A percentile compares a stretch with the other conserved stretches of the same genome.
Conservation (phyloP, 2,329 filamentous ascomycete species). For the Microdochium bolleyi region DNA sequence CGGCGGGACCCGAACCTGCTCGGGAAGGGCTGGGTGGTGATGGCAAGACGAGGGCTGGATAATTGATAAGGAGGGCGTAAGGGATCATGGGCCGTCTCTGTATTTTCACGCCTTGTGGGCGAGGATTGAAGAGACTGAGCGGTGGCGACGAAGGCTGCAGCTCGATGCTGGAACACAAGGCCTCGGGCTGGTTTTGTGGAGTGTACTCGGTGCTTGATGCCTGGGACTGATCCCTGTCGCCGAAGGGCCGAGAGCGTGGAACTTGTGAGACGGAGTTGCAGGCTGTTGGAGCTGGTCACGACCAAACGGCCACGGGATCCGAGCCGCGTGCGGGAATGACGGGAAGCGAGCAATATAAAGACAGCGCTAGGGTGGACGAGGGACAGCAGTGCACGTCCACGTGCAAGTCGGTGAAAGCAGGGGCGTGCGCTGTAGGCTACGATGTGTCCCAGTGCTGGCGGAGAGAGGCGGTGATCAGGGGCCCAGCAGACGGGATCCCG, state of each 20-base stretch:
- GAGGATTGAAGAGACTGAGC: neutral
- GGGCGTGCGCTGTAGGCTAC: neutral
- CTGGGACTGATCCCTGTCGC: neutral
- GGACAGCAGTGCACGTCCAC: neutral
- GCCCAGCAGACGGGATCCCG: neutral
- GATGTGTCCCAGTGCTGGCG: neutral
- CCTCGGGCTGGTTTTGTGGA: neutral
- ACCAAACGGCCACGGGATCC: too few relatives aligned
- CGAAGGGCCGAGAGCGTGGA: neutral
- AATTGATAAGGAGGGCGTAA: too few relatives aligned
- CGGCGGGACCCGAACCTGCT: too few relatives aligned
- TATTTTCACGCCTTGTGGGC: neutral
- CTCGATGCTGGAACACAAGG: neutral
- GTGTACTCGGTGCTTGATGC: neutral
- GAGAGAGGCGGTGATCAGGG: neutral
- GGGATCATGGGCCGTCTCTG: too few relatives aligned
- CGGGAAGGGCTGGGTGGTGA: too few relatives aligned
- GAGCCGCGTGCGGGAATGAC: too few relatives aligned
- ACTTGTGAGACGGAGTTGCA: neutral
- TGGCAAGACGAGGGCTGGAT: too few relatives aligned
- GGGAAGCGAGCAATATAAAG: too few relatives aligned
- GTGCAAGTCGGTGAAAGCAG: neutral
- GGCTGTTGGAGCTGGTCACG: too few relatives aligned
- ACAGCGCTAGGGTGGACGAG: too few relatives aligned
- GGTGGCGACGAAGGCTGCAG: neutral